Evolutionary conservation across 495 filamentous ascomycete species (phyloP), one percentile per base, ranked within the genome.

Genomic region (Penicillium coprophilum): DNA sequence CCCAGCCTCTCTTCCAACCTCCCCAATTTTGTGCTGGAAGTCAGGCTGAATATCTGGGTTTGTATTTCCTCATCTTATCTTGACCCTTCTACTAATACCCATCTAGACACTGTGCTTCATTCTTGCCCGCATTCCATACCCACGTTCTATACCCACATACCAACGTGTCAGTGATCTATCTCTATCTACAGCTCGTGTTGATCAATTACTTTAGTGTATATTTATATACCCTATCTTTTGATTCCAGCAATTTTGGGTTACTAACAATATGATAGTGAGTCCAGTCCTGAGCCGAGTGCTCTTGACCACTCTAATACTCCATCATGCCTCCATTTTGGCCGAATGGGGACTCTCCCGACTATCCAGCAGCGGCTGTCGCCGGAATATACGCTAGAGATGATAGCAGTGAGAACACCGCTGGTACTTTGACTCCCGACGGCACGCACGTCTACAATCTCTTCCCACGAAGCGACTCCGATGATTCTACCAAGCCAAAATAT

Each of bases 1-100:
- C 70, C 74, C 74, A 77, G 69, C 74, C 74, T 75, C 72, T 71
- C 69, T 63, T 63, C 71, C 74, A 77, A 72, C 73, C 73, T 71
- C 73, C 73, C 53, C 68, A 69, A 61, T 76, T 76, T 49, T 30
- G 47, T 36, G 38, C 30, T n/a, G n/a, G 20, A 50, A 48, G 36
- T 64, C 23, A 46, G 38, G 50, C 53, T 46, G 53, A 49, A 44
- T 50, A 53, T 48, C 48, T 62, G 30, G n/a, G 50, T 61, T 46
- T 30, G 46, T 45, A 55, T 39, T 53, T 34, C 56, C 58, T 51
- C 61, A 41, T 46, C 24, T 19, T 21, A 23, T 55, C 17, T 38
- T 50, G 38, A 48, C 36, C 2, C 49, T 19, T 30, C 46, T 27
- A 57, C 52, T 60, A 36, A 61, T 46, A 23, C 13, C 52, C 19